phyloP scores from a whole-genome alignment of 1,284 basidiomycete genomes.

The Papiliotrema flavescens region DNA sequence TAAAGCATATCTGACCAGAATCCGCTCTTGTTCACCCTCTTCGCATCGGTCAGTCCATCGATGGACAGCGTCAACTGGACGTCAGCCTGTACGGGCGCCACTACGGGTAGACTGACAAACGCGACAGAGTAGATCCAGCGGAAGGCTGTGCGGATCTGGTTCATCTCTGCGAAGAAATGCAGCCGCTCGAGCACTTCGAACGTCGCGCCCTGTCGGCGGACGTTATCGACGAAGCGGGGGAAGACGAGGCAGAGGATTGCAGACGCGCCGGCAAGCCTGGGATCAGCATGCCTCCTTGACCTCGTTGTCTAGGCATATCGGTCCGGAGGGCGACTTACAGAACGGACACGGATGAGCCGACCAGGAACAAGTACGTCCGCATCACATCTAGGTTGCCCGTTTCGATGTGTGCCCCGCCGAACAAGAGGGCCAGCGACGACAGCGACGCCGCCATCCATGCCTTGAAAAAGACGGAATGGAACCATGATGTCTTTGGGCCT shows the following conservation, averaged over 20 bases:
- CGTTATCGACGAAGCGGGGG: constrained; percentile 17
- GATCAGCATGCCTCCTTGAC: too few relatives aligned
- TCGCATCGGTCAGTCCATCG: constrained; percentile 25
- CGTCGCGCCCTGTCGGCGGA: constrained; percentile 32
- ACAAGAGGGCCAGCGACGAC: constrained; percentile 8
- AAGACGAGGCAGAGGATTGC: constrained; percentile 26
- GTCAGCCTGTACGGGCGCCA: background rate
- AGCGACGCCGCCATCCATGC: constrained; percentile 20
- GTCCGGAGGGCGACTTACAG: constrained; percentile 21
- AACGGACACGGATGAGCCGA: constrained; percentile 21
- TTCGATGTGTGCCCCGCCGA: constrained; percentile 11
- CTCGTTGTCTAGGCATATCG: background rate
- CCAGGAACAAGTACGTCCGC: constrained; percentile 31
- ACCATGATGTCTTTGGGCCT: constrained; percentile 21
- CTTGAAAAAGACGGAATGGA: constrained; percentile 28
- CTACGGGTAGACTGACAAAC: constrained; percentile 5
- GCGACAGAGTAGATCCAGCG: constrained; percentile 23
- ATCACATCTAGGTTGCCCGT: constrained; percentile 17
- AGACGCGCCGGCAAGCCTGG: constrained; percentile 8
- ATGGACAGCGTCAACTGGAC: constrained; percentile 16
- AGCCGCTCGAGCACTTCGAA: constrained; percentile 33
- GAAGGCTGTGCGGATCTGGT: constrained; percentile 26
- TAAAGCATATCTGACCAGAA: constrained; percentile 34
- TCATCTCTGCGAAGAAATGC: constrained; percentile 34
- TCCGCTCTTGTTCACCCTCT: constrained; percentile 19